Evolutionary conservation across 2,329 filamentous ascomycete genomes (phyloP).

Genomic region (Teratosphaeria gauchensis): DNA sequence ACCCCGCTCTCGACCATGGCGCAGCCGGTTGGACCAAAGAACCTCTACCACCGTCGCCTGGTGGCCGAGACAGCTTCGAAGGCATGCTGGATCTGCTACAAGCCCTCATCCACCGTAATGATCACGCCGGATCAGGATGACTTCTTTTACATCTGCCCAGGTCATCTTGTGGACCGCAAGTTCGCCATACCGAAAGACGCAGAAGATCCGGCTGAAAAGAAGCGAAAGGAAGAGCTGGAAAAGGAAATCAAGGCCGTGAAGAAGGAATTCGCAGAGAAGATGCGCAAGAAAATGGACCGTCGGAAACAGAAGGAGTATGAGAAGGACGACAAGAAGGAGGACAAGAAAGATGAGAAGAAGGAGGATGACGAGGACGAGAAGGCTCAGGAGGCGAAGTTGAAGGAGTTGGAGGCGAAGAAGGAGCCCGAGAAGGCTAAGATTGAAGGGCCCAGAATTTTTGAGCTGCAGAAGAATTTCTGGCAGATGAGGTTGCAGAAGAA

Average conservation of each 20-base stretch:
- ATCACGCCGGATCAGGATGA: slow-evolving; percentile 88
- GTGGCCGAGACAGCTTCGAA: slow-evolving; percentile 78
- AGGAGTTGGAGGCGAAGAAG: slow-evolving; percentile 35
- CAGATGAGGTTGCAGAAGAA: slow-evolving; percentile 74
- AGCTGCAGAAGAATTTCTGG: slow-evolving; percentile 82
- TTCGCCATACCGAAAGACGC: slow-evolving; percentile 68
- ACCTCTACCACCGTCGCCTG: slow-evolving; percentile 74
- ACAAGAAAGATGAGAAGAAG: slow-evolving; percentile 66
- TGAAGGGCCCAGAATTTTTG: slow-evolving; percentile 67
- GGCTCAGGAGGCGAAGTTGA: slow-evolving; percentile 33
- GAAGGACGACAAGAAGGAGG: slow-evolving; percentile 50
- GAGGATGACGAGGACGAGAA: slow-evolving; percentile 50
- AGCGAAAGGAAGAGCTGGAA: slow-evolving; percentile 40
- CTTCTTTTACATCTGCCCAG: slow-evolving; percentile 73
- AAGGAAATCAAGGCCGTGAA: slow-evolving; percentile 40
- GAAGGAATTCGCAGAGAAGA: slow-evolving; percentile 42
- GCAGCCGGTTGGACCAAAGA: slow-evolving; percentile 30
- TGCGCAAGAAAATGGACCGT: slow-evolving; percentile 34
- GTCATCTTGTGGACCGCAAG: slow-evolving; percentile 70
- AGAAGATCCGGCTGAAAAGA: slow-evolving; percentile 49
- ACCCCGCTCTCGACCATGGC: not conserved
- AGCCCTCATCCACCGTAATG: slow-evolving; percentile 74
- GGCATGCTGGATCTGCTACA: slow-evolving; percentile 85
- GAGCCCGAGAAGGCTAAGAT: slow-evolving; percentile 56
- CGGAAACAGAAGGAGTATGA: slow-evolving; percentile 31